Evolutionary conservation across 83 land plant genomes (phyloP), one percentile per base, ranked within the genome.

Genomic region (Picea abies): DNA sequence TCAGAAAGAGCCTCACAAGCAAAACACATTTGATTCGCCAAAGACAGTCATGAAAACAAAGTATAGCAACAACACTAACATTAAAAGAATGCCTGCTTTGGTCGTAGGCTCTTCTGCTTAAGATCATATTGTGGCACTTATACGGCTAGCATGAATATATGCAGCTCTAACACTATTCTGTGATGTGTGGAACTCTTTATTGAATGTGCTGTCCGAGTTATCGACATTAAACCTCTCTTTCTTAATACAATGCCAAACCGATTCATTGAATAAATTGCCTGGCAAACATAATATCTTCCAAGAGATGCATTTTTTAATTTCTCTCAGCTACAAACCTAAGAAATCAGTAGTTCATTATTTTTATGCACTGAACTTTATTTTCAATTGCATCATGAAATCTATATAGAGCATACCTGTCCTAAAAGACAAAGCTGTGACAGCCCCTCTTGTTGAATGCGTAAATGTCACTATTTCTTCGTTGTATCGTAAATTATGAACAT

Each of bases 391-490:
- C 56, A 52, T 65, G 12, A 56, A 25, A 6, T 41, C 4, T 6
- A 65, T 49, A 72, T 63, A 66, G 16, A 7, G 2, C 37, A 52
- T 87, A 96, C 98, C 98, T 66, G 98, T 92, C 78, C 99, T 83
- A 80, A 98, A 98, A 47, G 99, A 92, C 76, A 98, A 88, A 23
- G 99, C 89, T 56, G 97, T 94, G 10, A 98, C 96, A 75, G 96
- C 85, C 65, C 99, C 99, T 71, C 98, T 88, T 3, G 89, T 82
- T 65, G 97, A 90, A 82, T 98, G 96, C 6, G 88, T 87, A 83
- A 96, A 96, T 10, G 95, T 82, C 19, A 92, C 90, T 44, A 98
- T 65, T 62, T 94, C 93, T 80, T 96, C 96, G 89, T 98, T 96
- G 77, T 85, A 98, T 10, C 89, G 93, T 23, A 98, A 76, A 79